A percentile compares a stretch with the other conserved stretches of the same genome.
These are phyloP conservation scores for Zizania latifolia DNA, from an alignment of 176 grass and related monocot genomes.

Conservation along the genomic window DNA sequence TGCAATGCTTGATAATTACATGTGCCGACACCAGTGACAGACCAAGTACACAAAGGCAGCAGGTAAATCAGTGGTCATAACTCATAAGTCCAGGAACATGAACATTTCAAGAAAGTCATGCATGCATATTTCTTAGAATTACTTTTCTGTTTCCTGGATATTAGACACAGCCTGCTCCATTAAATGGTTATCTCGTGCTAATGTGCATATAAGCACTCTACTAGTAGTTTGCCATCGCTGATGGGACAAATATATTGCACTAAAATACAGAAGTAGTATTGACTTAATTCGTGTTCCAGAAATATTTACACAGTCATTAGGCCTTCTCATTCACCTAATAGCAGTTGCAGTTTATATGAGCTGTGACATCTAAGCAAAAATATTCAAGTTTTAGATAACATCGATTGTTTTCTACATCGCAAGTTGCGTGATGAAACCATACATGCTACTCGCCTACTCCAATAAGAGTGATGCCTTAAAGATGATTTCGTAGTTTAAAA, in stretches of 20 bases:
- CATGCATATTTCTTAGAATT: neutral
- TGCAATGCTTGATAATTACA: neutral
- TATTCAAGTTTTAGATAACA: neutral
- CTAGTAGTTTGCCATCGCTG: neutral
- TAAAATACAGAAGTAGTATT: neutral
- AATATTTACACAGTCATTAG: neutral
- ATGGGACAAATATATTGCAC: neutral
- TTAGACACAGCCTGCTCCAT: neutral
- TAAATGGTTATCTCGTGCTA: neutral
- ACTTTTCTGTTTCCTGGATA: neutral
- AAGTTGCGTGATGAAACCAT: neutral
- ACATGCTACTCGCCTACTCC: neutral
- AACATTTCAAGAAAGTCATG: neutral
- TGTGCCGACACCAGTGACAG: neutral
- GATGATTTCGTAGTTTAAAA: neutral
- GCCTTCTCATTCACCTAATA: neutral
- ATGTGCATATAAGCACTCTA: neutral
- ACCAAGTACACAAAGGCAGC: neutral
- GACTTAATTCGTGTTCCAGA: neutral
- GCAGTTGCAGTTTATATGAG: neutral
- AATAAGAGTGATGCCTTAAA: neutral
- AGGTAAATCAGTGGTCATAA: neutral
- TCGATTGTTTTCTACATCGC: neutral
- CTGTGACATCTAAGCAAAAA: neutral
- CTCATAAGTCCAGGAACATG: neutral